phyloP scores from a whole-genome alignment of 2,329 filamentous ascomycete genomes.

The Phialophora macrospora region DNA sequence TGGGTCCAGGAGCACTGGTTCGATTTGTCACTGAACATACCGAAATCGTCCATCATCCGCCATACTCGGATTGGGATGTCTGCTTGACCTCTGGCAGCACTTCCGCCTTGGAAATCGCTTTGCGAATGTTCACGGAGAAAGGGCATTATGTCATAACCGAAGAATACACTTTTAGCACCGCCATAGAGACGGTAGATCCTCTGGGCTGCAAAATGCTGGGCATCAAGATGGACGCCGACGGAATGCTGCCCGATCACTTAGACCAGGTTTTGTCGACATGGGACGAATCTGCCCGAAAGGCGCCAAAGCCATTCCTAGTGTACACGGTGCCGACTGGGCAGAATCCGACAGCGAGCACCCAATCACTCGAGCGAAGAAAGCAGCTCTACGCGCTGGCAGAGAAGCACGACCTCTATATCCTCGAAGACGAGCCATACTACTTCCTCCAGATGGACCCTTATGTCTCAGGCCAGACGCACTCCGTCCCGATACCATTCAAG shows the following conservation, averaged over 20 bases:
- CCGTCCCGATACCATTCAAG: constrained; percentile 56
- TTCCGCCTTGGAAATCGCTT: constrained; percentile 77
- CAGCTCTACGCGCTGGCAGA: constrained; percentile 78
- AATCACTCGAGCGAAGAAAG: constrained; percentile 67
- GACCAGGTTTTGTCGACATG: constrained; percentile 69
- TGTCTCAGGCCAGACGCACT: constrained; percentile 49
- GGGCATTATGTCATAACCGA: constrained; percentile 83
- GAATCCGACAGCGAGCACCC: constrained; percentile 88
- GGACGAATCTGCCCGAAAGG: constrained; percentile 62
- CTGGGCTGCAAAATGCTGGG: constrained; percentile 66
- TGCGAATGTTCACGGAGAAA: constrained; percentile 78
- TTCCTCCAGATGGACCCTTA: constrained; percentile 85
- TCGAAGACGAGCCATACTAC: constrained; percentile 95
- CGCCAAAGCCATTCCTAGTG: constrained; percentile 68
- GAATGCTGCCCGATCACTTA: constrained; percentile 65
- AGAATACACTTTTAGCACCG: constrained; percentile 86
- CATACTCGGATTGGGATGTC: constrained; percentile 88
- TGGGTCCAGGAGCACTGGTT: constrained; percentile 82
- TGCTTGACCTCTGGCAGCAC: constrained; percentile 86
- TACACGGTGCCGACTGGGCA: constrained; percentile 82
- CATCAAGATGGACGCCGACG: constrained; percentile 69
- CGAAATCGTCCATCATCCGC: constrained; percentile 83
- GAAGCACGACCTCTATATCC: constrained; percentile 82
- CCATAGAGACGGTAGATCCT: constrained; percentile 68
- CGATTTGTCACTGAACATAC: constrained; percentile 95